These are phyloP conservation scores for Metschnikowia corniflorae DNA, from an alignment of 805 yeast species.

Conservation along the genomic window DNA sequence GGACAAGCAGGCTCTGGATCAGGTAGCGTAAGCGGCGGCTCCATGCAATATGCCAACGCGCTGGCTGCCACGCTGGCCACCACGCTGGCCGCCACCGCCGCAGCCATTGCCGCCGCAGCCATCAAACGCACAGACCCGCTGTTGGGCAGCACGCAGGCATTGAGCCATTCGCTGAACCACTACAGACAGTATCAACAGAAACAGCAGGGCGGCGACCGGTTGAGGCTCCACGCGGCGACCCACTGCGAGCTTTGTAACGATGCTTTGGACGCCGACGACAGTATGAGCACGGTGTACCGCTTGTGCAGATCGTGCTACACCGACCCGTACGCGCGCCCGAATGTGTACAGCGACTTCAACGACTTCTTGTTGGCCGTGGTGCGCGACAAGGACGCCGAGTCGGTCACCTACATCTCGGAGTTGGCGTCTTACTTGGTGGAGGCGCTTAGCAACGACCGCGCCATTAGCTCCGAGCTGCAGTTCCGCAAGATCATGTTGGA, in stretches of 20 bases:
- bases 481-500: constrained; percentile 33
- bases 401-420: constrained; percentile 16
- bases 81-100: constrained; percentile 16
- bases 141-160: constrained; percentile 9
- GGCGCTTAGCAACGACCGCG: constrained; percentile 22
- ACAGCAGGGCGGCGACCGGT: constrained; percentile 17
- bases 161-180: constrained; percentile 14
- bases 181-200: constrained; percentile 19
- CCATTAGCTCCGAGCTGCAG: constrained; percentile 30
- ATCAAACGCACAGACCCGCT: constrained; percentile 14
- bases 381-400: constrained; percentile 15
- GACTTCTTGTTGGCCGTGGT: constrained; percentile 25
- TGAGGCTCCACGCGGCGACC: constrained; percentile 16
- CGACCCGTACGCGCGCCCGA: constrained; percentile 27
- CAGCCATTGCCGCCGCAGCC: constrained; percentile 19
- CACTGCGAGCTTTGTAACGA: constrained; percentile 28
- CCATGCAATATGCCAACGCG: background rate
- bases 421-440: constrained; percentile 19
- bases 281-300: constrained; percentile 24
- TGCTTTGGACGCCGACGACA: constrained; percentile 24
- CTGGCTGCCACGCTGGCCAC: constrained; percentile 3
- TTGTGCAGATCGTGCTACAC: constrained; percentile 28
- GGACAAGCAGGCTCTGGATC: background rate
- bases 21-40: background rate
- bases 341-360: constrained; percentile 28